phyloP scores from a whole-genome alignment of 441 rosid species.

The Brassica hybrid region DNA sequence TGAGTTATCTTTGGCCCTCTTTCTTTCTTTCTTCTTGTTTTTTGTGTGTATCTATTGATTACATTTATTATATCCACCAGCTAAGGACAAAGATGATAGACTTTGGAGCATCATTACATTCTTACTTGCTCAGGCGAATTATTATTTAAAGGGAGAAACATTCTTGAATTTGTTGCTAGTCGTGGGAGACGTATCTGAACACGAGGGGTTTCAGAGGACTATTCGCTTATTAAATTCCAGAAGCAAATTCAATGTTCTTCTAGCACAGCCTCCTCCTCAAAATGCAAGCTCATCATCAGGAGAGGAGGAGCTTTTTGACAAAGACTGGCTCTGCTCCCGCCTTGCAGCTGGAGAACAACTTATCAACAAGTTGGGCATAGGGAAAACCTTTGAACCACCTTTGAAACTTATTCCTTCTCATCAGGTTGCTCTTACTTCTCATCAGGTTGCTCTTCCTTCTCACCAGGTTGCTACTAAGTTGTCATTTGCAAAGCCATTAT shows the following conservation, averaged over 20 bases:
- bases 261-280: not conserved
- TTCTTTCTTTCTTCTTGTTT: not conserved
- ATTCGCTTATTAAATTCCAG: not conserved
- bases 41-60: not conserved
- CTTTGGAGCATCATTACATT: not conserved
- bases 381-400: not conserved
- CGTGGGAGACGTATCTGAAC: not conserved
- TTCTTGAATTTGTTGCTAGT: not conserved
- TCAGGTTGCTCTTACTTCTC: not conserved
- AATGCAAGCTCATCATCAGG: not conserved
- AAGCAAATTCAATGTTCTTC: not conserved
- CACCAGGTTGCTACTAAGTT: not conserved
- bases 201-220: not conserved
- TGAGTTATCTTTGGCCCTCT: not conserved
- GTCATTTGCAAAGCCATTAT: no score
- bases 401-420: not conserved
- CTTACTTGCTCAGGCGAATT: not conserved
- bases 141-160: not conserved
- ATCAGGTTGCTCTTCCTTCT: not conserved
- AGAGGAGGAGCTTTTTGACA: not conserved
- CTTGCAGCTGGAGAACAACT: not conserved
- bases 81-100: not conserved
- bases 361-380: not conserved
- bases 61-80: not conserved
- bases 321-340: not conserved